Conservation (phyloP, 2,329 filamentous ascomycete genomes). For the Fusarium sterilihyphosum region DNA sequence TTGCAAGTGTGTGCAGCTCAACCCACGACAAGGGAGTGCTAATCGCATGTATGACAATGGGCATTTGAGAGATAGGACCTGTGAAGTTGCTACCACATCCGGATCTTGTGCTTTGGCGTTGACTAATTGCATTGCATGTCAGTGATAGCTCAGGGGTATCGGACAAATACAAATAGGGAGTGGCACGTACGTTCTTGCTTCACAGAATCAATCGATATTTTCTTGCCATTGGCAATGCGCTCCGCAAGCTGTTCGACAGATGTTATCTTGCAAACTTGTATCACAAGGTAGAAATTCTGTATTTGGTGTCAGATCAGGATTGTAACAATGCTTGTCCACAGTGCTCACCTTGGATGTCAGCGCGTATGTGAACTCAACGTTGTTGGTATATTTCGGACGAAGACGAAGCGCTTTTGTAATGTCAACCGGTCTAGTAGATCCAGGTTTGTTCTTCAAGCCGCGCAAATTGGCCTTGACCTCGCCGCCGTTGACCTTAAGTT, state of each 20-base stretch:
- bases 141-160: conserved; percentile 13
- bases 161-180: conserved; percentile 35
- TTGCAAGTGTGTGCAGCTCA: conserved; percentile 86
- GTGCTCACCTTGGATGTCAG: conserved; percentile 82
- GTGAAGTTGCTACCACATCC: conserved; percentile 89
- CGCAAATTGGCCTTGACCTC: conserved; percentile 94
- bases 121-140: conserved; percentile 62
- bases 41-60: conserved; percentile 89
- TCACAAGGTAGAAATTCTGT: conserved; percentile 76
- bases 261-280: conserved; percentile 80
- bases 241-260: conserved; percentile 77
- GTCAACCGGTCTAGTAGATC: conserved; percentile 92
- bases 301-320: conserved; percentile 22
- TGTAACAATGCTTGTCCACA: conserved; percentile 22
- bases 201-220: conserved; percentile 83
- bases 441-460: conserved; percentile 94
- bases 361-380: conserved; percentile 88
- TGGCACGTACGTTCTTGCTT: conserved; percentile 80
- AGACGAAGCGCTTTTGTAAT: conserved; percentile 81
- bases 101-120: conserved; percentile 82
- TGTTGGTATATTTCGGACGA: conserved; percentile 77
- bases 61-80: conserved; percentile 90
- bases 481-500: conserved; percentile 88
- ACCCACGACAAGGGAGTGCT: conserved; percentile 79
- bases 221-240: conserved; percentile 71